phyloP scores from a whole-genome alignment of 345 rosid species.

The Eucalyptus pumila region DNA sequence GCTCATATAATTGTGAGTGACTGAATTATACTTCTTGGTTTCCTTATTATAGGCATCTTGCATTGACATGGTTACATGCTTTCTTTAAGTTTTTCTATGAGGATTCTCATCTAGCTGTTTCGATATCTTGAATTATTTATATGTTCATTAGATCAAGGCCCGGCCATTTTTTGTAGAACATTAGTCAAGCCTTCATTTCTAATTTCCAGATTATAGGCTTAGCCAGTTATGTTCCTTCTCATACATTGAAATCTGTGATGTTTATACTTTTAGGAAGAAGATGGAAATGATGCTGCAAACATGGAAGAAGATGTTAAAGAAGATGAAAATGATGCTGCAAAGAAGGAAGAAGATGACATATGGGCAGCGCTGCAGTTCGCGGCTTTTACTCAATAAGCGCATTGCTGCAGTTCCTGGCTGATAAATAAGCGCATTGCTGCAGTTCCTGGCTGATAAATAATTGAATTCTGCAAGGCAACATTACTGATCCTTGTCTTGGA shows the following conservation, averaged over 20 bases:
- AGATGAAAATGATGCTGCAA: too few relatives aligned
- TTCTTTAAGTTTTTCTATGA: background rate
- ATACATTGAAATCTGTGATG: background rate
- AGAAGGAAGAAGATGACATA: too few relatives aligned
- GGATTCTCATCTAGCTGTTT: background rate
- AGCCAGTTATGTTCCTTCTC: background rate
- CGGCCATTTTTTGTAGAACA: background rate
- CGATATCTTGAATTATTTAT: background rate
- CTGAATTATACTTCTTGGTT: background rate
- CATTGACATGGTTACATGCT: background rate
- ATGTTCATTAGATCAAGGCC: background rate
- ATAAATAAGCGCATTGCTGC: too few relatives aligned
- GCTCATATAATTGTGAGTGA: conserved; percentile 43
- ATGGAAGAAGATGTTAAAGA: conserved; percentile 68
- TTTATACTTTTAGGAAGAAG: conserved; percentile 41
- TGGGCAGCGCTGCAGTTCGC: too few relatives aligned
- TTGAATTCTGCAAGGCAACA: too few relatives aligned
- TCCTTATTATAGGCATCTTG: background rate
- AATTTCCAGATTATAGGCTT: background rate
- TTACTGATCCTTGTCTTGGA: too few relatives aligned
- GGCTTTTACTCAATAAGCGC: too few relatives aligned
- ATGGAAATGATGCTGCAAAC: conserved; percentile 32
- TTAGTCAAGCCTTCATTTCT: background rate
- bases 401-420: too few relatives aligned
- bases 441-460: too few relatives aligned